Evolutionary conservation across 2,329 filamentous ascomycete genomes (phyloP).

Genomic region (Diaporthe batatas): DNA sequence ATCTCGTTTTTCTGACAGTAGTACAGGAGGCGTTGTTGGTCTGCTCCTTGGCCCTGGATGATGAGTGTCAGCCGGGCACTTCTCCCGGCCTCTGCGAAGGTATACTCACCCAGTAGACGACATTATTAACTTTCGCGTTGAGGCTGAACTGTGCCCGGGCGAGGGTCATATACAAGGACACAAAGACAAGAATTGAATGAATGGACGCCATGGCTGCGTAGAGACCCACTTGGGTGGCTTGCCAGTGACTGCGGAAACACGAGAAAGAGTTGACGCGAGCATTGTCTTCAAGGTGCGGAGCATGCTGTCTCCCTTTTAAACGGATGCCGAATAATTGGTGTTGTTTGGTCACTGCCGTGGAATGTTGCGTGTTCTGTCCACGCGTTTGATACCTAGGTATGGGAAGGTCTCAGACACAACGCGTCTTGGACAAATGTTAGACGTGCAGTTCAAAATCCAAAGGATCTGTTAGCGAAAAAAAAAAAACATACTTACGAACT

Average conservation of each 20-base stretch:
- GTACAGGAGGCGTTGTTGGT: slow-evolving; percentile 52
- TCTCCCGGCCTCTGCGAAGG: background rate
- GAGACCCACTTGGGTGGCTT: slow-evolving; percentile 33
- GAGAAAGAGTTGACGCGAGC: slow-evolving; percentile 24
- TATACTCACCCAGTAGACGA: slow-evolving; percentile 56
- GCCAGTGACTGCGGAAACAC: slow-evolving; percentile 23
- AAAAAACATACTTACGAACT: background rate
- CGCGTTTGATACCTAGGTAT: slow-evolving; percentile 27
- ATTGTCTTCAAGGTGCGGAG: background rate
- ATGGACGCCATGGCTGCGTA: slow-evolving; percentile 30
- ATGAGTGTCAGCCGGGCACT: slow-evolving; percentile 16
- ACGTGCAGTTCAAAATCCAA: slow-evolving; percentile 8
- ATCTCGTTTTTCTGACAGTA: slow-evolving; percentile 56
- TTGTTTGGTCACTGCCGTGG: background rate
- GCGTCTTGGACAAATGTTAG: background rate
- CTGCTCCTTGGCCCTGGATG: slow-evolving; percentile 55
- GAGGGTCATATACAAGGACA: slow-evolving; percentile 1
- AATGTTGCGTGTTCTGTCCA: background rate
- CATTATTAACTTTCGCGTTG: slow-evolving; percentile 55
- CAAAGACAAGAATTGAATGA: slow-evolving; percentile 12
- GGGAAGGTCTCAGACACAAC: slow-evolving; percentile 13
- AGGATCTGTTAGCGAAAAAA: background rate
- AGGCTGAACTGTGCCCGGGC: slow-evolving; percentile 47
- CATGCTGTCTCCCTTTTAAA: slow-evolving; percentile 10
- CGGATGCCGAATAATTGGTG: background rate